These are phyloP conservation scores for Tulasnella sp. DNA, from an alignment of 768 basidiomycete species.

Conservation along the genomic window DNA sequence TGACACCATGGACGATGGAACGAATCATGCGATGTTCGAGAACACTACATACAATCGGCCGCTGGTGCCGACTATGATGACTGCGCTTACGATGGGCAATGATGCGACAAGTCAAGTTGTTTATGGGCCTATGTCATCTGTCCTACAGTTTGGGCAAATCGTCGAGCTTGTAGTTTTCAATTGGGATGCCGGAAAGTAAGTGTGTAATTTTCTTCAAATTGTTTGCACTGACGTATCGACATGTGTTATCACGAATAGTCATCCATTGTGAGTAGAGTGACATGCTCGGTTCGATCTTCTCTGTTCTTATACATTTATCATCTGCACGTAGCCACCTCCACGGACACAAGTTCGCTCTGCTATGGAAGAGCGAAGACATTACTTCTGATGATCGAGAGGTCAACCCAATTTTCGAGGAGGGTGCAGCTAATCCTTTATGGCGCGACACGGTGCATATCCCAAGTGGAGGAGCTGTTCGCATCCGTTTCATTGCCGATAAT, in stretches of 20 bases:
- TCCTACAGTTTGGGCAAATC: constrained; percentile 56
- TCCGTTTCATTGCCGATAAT: constrained; percentile 80
- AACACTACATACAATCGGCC: constrained; percentile 28
- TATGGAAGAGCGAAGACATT: constrained; percentile 57
- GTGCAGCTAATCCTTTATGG: constrained; percentile 77
- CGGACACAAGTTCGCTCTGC: constrained; percentile 77
- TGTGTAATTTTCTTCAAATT: too few relatives aligned
- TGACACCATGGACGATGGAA: constrained; percentile 75
- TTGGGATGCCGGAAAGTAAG: constrained; percentile 37
- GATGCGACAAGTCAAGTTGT: constrained; percentile 53
- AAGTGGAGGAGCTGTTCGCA: constrained; percentile 43
- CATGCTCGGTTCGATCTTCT: constrained; percentile 2
- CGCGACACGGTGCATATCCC: constrained; percentile 80
- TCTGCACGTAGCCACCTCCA: constrained; percentile 56
- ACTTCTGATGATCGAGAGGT: constrained; percentile 57
- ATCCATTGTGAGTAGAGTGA: constrained; percentile 56
- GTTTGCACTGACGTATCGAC: too few relatives aligned
- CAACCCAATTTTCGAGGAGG: constrained; percentile 64
- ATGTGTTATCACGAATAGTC: too few relatives aligned
- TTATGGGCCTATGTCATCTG: constrained; percentile 59
- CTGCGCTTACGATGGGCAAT: constrained; percentile 56
- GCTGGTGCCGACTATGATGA: constrained; percentile 63
- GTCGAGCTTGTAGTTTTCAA: constrained; percentile 29
- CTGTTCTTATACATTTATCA: constrained; percentile 13
- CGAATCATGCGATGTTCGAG: constrained; percentile 56